phyloP scores from a whole-genome alignment of 352 stramenopile genomes.

The Pythium grandisporangium region DNA sequence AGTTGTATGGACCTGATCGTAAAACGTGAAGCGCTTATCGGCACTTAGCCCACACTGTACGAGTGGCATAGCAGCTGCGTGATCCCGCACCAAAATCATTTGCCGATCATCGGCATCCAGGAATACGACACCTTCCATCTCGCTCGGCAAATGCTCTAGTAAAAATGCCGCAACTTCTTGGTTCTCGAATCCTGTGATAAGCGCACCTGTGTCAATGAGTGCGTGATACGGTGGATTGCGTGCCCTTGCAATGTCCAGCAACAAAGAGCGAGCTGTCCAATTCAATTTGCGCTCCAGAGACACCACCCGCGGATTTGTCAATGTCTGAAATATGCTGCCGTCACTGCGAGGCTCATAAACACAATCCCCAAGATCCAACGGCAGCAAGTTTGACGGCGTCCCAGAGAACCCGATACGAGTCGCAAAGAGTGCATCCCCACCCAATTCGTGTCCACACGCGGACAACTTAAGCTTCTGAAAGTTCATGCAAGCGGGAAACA shows the following conservation, averaged over 20 bases:
- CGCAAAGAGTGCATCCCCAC: slow-evolving; percentile 96
- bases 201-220: slow-evolving; percentile 87
- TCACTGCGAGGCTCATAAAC: slow-evolving; percentile 98
- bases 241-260: slow-evolving; percentile 68
- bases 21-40: slow-evolving; percentile 89
- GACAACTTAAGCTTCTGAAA: slow-evolving; percentile 99
- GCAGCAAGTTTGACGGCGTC: slow-evolving; percentile 98
- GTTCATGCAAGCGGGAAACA: slow-evolving; percentile 99
- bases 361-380: slow-evolving; percentile 97
- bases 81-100: slow-evolving; percentile 92
- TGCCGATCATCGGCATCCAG: slow-evolving; percentile 83
- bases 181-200: slow-evolving; percentile 90
- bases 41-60: slow-evolving; percentile 81
- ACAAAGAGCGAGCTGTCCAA: slow-evolving; percentile 63
- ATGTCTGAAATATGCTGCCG: slow-evolving; percentile 96
- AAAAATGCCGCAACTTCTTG: slow-evolving; percentile 81
- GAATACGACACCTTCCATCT: slow-evolving; percentile 90
- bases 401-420: slow-evolving; percentile 98
- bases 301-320: slow-evolving; percentile 92
- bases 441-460: slow-evolving; percentile 98
- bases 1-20: slow-evolving; percentile 92
- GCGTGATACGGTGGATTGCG: slow-evolving; percentile 77
- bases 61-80: slow-evolving; percentile 91
- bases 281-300: slow-evolving; percentile 78
- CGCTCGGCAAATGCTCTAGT: slow-evolving; percentile 51